Evolutionary conservation across 345 rosid genomes (phyloP).

Genomic region (Nasturtium officinale): DNA sequence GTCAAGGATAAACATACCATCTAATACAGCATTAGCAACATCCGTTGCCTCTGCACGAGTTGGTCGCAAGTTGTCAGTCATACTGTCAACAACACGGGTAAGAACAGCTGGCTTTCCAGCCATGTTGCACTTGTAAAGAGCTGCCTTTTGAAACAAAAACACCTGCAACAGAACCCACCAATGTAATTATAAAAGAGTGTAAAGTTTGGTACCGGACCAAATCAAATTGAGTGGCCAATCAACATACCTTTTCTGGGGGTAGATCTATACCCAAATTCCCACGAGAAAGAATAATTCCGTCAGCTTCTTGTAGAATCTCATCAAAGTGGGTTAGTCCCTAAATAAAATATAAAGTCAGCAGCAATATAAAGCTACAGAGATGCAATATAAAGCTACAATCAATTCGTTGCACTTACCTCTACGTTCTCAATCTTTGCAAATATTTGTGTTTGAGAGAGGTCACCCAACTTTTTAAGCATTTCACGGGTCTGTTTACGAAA

Average conservation of each 20-base stretch:
- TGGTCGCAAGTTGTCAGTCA: slow-evolving; percentile 96
- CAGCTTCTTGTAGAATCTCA: slow-evolving; percentile 98
- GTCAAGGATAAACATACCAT: slow-evolving; percentile 56
- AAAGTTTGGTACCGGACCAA: neutral
- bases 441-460: slow-evolving; percentile 85
- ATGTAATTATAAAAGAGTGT: neutral
- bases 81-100: slow-evolving; percentile 94
- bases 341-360: slow-evolving; percentile 7
- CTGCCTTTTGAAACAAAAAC: slow-evolving; percentile 90
- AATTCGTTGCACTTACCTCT: slow-evolving; percentile 55
- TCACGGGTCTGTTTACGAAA: slow-evolving; percentile 70
- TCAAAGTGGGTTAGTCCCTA: slow-evolving; percentile 96
- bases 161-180: slow-evolving; percentile 54
- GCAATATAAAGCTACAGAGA: slow-evolving; percentile 5
- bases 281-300: slow-evolving; percentile 97
- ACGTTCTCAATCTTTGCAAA: slow-evolving; percentile 94
- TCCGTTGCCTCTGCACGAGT: slow-evolving; percentile 99
- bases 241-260: slow-evolving; percentile 91
- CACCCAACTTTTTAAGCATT: slow-evolving; percentile 76
- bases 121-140: slow-evolving; percentile 91
- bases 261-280: slow-evolving; percentile 98
- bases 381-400: neutral
- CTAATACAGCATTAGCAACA: slow-evolving; percentile 97
- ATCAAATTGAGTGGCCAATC: slow-evolving; percentile 19
- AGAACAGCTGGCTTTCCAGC: slow-evolving; percentile 94